A percentile compares a stretch with the other conserved stretches of the same genome.
Conservation (phyloP, 2,329 filamentous ascomycete species). For the Talaromyces sp. region DNA sequence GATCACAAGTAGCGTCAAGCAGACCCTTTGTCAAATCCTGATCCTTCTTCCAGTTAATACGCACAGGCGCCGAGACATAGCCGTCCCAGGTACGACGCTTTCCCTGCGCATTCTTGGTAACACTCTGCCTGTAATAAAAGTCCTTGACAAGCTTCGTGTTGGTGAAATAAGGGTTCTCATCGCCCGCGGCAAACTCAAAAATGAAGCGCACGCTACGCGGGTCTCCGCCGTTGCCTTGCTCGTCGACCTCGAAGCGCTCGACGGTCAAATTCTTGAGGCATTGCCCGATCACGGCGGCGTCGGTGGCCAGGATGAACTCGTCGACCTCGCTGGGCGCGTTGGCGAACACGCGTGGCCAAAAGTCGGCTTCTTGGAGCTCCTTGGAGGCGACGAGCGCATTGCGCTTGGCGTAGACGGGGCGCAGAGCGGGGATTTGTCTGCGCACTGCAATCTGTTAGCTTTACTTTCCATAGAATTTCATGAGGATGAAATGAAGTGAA, state of each 20-base stretch:
- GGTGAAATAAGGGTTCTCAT: conserved; percentile 73
- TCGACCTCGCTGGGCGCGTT: conserved; percentile 81
- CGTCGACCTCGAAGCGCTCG: conserved; percentile 69
- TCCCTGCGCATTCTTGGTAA: conserved; percentile 38
- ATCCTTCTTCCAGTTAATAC: conserved; percentile 80
- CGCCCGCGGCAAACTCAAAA: conserved; percentile 62
- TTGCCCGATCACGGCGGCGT: conserved; percentile 63
- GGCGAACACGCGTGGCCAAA: conserved; percentile 94
- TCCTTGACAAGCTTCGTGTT: conserved; percentile 79
- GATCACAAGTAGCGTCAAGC: conserved; percentile 64
- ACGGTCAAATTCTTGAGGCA: conserved; percentile 66
- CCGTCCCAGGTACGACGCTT: conserved; percentile 61
- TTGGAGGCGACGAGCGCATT: conserved; percentile 65
- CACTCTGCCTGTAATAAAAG: conserved; percentile 72
- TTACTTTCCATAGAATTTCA: neutral
- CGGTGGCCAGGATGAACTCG: conserved; percentile 76
- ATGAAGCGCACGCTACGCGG: conserved; percentile 73
- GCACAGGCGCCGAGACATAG: conserved; percentile 81
- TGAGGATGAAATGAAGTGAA: neutral
- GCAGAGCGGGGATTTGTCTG: conserved; percentile 63
- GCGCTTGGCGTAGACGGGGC: conserved; percentile 72
- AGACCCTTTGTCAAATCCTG: conserved; percentile 81
- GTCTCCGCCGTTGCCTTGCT: conserved; percentile 56
- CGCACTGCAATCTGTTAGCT: conserved; percentile 53
- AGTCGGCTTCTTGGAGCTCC: conserved; percentile 54